Percentiles rank a stretch among this genome's conserved stretches.
phyloP scores from a whole-genome alignment of 2,329 filamentous ascomycete species.

The Talaromyces albobiverticillius region DNA sequence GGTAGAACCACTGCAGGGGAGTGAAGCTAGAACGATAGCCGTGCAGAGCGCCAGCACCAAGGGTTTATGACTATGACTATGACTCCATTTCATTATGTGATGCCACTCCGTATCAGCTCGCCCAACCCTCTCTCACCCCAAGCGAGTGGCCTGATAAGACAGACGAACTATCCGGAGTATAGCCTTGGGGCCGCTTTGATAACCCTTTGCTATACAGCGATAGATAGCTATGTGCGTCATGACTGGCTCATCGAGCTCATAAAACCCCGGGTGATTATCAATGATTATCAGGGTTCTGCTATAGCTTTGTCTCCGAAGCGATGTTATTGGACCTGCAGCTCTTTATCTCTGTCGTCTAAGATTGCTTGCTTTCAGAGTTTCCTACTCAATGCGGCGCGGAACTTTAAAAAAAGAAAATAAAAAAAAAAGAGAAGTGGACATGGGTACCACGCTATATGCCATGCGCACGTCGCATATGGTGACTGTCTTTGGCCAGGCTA shows the following conservation, averaged over 20 bases:
- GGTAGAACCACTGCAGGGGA: too few relatives aligned
- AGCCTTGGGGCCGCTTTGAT: neutral
- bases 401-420: neutral
- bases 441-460: neutral
- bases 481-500: neutral
- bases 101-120: too few relatives aligned
- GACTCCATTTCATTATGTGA: too few relatives aligned
- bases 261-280: neutral
- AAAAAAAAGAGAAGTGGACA: neutral
- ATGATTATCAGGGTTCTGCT: neutral
- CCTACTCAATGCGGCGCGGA: too few relatives aligned
- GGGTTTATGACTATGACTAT: too few relatives aligned
- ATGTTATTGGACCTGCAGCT: neutral
- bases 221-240: neutral
- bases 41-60: too few relatives aligned
- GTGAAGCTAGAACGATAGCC: too few relatives aligned
- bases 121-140: too few relatives aligned
- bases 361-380: conserved; percentile 3
- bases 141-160: too few relatives aligned
- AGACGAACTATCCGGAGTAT: too few relatives aligned
- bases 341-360: neutral
- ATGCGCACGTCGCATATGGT: neutral
- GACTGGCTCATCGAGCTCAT: conserved; percentile 4
- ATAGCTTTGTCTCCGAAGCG: too few relatives aligned
- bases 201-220: too few relatives aligned